Percentiles rank a stretch among this genome's conserved stretches.
phyloP scores from a whole-genome alignment of 2,329 filamentous ascomycete genomes.

The Cladosporium austrohemisphaericum region DNA sequence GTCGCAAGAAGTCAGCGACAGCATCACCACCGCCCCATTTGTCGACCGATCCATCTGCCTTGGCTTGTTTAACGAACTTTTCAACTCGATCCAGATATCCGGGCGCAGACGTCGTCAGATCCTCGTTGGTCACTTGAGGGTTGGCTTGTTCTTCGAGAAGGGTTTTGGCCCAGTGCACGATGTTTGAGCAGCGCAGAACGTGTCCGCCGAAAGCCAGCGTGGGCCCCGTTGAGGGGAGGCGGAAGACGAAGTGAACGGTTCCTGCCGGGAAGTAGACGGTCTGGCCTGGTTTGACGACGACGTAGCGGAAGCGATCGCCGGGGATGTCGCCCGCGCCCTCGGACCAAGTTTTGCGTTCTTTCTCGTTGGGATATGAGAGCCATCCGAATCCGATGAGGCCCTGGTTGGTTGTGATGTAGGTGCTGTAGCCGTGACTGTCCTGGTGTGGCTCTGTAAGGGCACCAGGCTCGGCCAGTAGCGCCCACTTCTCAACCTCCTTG shows the following conservation, averaged over 20 bases:
- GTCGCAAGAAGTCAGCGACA: constrained; percentile 27
- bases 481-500: constrained; percentile 35
- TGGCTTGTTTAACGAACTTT: constrained; percentile 28
- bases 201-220: constrained; percentile 34
- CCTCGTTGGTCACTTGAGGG: constrained; percentile 44
- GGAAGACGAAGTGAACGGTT: constrained; percentile 35
- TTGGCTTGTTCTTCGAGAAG: constrained; percentile 42
- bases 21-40: constrained; percentile 29
- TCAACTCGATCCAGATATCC: constrained; percentile 30
- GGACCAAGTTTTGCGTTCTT: constrained; percentile 27
- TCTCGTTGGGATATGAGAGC: constrained; percentile 26
- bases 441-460: constrained; percentile 34
- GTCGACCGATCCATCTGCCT: constrained; percentile 21
- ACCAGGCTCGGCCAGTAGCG: constrained; percentile 31
- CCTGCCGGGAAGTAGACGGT: constrained; percentile 33
- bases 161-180: constrained; percentile 43
- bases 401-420: constrained; percentile 33
- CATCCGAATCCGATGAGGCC: constrained; percentile 32
- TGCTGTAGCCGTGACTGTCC: constrained; percentile 34
- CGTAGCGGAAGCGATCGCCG: constrained; percentile 30
- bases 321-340: constrained; percentile 17
- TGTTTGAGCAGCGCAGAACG: constrained; percentile 31
- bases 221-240: constrained; percentile 27
- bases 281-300: constrained; percentile 28
- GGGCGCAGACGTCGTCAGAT: constrained; percentile 37